Evolutionary conservation across 495 filamentous ascomycete species (phyloP).

Genomic region (Hypoxylon rickii): DNA sequence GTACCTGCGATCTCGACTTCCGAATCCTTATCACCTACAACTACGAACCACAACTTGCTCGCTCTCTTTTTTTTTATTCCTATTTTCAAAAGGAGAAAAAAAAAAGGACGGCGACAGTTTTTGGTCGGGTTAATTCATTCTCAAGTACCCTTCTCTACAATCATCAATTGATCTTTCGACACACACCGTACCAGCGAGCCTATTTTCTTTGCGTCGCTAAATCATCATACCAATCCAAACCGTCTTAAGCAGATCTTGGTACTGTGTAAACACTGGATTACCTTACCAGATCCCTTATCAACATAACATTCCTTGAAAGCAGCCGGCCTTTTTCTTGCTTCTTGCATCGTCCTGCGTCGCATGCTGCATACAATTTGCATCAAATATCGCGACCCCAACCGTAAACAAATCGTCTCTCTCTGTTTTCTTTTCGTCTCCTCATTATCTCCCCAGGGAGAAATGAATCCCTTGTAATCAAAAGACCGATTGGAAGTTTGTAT

Average conservation of each 20-base stretch:
- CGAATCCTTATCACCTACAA: conserved; percentile 3
- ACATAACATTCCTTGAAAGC: conserved; percentile 16
- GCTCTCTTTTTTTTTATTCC: conserved; percentile 6
- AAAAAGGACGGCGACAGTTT: background rate
- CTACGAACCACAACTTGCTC: conserved; percentile 1
- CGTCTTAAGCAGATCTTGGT: background rate
- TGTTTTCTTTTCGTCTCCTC: conserved; percentile 10
- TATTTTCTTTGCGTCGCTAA: background rate
- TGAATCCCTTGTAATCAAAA: conserved; percentile 18
- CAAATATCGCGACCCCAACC: conserved; percentile 2
- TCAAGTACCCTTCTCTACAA: background rate
- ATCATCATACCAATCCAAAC: background rate
- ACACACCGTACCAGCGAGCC: too few relatives aligned
- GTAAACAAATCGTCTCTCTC: too few relatives aligned
- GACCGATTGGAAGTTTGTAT: conserved; percentile 3
- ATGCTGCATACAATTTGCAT: conserved; percentile 2
- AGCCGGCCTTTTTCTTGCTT: conserved; percentile 3
- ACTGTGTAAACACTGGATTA: conserved; percentile 24
- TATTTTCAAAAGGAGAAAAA: background rate
- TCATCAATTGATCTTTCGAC: too few relatives aligned
- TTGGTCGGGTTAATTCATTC: too few relatives aligned
- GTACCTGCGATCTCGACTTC: conserved; percentile 11
- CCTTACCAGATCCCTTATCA: background rate
- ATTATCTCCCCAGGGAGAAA: conserved; percentile 15
- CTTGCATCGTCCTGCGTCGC: conserved; percentile 11